Conservation (phyloP, 78 protist species). For the Planoprotostelium fungivorum region DNA sequence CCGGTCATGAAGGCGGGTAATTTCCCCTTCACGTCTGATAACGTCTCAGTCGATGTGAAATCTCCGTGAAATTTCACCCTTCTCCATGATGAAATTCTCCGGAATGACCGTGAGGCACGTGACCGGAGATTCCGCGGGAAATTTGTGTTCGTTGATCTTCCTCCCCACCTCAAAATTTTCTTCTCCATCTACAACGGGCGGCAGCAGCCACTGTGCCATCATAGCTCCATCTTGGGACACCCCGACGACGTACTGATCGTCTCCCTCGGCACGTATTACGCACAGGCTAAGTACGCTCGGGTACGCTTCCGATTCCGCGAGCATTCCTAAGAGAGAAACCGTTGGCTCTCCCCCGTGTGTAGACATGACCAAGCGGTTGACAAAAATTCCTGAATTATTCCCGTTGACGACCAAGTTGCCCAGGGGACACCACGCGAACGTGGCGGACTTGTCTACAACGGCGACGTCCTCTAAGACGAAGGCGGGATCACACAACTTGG, state of each 20-base stretch:
- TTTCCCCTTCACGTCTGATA: background rate
- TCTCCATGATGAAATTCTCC: too few relatives aligned
- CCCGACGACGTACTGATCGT: background rate
- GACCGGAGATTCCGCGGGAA: background rate
- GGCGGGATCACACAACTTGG: background rate
- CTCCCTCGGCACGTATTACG: background rate
- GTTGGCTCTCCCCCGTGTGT: background rate
- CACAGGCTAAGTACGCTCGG: background rate
- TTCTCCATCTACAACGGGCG: background rate
- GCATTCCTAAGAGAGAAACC: background rate
- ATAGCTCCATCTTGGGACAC: background rate
- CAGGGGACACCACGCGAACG: background rate
- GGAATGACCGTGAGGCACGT: background rate
- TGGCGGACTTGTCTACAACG: background rate
- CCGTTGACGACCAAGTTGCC: background rate
- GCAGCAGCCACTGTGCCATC: background rate
- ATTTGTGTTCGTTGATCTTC: background rate
- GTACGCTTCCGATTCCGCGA: background rate
- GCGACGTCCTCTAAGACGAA: background rate
- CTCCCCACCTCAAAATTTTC: background rate
- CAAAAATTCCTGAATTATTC: background rate
- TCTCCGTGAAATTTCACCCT: too few relatives aligned
- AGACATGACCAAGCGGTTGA: background rate
- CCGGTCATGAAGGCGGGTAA: background rate
- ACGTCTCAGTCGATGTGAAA: too few relatives aligned